Evolutionary conservation across 179 eudicot species (phyloP).

Genomic region (Carnegiea gigantea): DNA sequence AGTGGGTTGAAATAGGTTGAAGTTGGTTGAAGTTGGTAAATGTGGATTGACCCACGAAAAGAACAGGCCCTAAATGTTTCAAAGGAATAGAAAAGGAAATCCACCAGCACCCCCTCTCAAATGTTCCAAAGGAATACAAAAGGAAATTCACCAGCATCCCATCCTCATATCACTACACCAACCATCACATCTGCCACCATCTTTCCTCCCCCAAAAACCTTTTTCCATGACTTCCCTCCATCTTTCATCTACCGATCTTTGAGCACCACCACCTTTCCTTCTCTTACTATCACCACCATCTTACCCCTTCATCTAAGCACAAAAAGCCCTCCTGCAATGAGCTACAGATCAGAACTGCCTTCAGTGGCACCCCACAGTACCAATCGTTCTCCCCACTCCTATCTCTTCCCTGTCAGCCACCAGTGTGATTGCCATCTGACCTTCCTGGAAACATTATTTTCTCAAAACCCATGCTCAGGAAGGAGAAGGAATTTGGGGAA

Average conservation of each 20-base stretch:
- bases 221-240: not conserved
- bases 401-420: not conserved
- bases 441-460: not conserved
- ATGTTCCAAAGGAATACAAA: not conserved
- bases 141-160: not conserved
- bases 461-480: too few relatives aligned
- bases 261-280: too few relatives aligned
- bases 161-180: not conserved
- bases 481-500: too few relatives aligned
- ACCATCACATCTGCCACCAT: not conserved
- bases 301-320: not conserved
- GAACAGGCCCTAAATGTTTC: too few relatives aligned
- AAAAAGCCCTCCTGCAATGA: not conserved
- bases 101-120: not conserved
- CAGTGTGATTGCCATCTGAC: not conserved
- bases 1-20: too few relatives aligned
- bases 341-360: not conserved
- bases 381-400: not conserved
- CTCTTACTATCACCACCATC: not conserved
- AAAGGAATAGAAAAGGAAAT: not conserved
- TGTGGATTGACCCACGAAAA: too few relatives aligned
- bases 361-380: not conserved
- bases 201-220: not conserved
- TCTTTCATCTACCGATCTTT: too few relatives aligned
- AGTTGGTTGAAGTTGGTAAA: too few relatives aligned